Base-by-base conservation (phyloP, 768 basidiomycete genomes). In the Cantharellus anzutake region DNA sequence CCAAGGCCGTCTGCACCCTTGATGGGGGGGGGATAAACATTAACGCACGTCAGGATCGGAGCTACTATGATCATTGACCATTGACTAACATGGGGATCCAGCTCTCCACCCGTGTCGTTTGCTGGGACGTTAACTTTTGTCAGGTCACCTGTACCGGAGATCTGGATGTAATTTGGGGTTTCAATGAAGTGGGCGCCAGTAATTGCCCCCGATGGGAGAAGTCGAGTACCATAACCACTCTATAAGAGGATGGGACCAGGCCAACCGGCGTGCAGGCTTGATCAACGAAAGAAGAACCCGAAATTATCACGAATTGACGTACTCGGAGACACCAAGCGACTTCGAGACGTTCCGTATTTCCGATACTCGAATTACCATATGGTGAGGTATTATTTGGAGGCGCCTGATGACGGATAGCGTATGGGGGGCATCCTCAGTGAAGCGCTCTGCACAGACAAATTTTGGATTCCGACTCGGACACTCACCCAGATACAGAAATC, bases 261-360 rank as follows among this genome's bases (percentile, higher is more conserved):
- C 41, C 2, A 14, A 40, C 11, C 37, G 41, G n/a, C 7, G 34
- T 20, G 52, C 42, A 41, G 44, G 63, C 20, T 37, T 29, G 50
- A 56, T 14, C 7, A 41, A 20, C 50, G 11, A 11, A 37, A 55
- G 52, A 55, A 37, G 52, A 37, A 11, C 1, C 35, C 52, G 1
- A 55, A 7, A 55, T 7, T 7, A 37, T 37, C 14, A 48, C 11
- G 52, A 11, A 11, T 37, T 7, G 11, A 60, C 64, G 3, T 61
- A 65, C 5, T 67, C 70, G 59, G 20, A 66, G 61, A 64, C 81
- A 82, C 74, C 75, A 83, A 39, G 80, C 68, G 57, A 80, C 79
- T 61, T 73, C 73, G 55, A 75, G 70, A 44, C 72, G 74, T 73
- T 87, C 51, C 52, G 51, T 59, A 16, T 59, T 41, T 16, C 53